Percentiles rank a stretch among this genome's conserved stretches.
These are phyloP conservation scores for Mortierella antarctica DNA, from an alignment of 192 early-diverging fungal species.

Conservation along the genomic window DNA sequence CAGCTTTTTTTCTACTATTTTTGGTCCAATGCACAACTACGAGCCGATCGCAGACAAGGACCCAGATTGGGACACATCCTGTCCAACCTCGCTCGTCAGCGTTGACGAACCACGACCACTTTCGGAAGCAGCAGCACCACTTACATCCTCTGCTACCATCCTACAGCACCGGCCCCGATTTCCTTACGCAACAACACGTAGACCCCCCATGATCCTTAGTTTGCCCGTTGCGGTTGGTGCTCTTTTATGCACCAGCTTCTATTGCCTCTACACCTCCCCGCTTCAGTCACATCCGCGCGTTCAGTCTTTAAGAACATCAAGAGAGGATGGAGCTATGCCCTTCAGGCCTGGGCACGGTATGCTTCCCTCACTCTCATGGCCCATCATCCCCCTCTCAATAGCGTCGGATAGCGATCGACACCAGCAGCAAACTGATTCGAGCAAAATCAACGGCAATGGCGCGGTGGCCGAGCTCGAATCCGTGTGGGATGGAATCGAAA, in stretches of 20 bases:
- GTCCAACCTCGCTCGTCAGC: no score
- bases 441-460: no score
- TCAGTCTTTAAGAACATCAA: background rate
- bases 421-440: no score
- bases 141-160: background rate
- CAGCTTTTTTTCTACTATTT: no score
- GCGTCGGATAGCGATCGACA: no score
- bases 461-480: no score
- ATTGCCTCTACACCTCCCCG: slow-evolving; percentile 5
- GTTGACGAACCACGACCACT: background rate
- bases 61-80: no score
- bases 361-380: no score
- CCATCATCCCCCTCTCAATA: no score
- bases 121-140: background rate
- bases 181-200: background rate
- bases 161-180: background rate
- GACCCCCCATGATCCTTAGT: slow-evolving; percentile 17
- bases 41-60: no score
- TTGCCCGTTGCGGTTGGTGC: slow-evolving; percentile 17
- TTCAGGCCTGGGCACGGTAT: background rate
- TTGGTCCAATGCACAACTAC: no score
- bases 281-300: background rate
- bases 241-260: slow-evolving; percentile 19
- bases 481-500: background rate
- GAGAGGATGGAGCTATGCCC: background rate